Evolutionary conservation across 2,329 filamentous ascomycete genomes (phyloP), one percentile per base, ranked within the genome.

Genomic region (Aspergillaceae sp.): DNA sequence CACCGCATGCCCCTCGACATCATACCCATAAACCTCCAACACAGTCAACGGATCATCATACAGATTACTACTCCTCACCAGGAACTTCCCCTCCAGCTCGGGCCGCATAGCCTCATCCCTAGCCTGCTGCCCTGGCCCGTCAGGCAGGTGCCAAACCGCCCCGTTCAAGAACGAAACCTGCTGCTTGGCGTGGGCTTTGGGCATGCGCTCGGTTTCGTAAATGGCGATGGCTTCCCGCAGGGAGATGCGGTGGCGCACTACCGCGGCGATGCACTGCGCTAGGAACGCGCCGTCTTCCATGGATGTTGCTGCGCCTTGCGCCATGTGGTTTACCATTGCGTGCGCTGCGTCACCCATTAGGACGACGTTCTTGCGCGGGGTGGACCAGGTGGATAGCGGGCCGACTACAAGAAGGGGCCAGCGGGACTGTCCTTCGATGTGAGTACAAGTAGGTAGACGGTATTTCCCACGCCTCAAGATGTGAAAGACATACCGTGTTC

Each of bases 1-100:
- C 40, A 62, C 57, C 49, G 73, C 62, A 8, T 57, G 64, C 28
- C 48, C 46, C 49, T 73, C 70, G 0, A 70, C 66, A 57, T 75
- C 71, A 55, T 76, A 75, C 0, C 70, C 71, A 56, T 74, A 76
- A 5, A 67, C 69, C 73, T 73, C 76, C 11, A 55, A 50, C 50
- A 73, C 69, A 1, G 71, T 74, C 0, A 65, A 55, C 0, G 70
- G 71, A 54, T 75, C 72, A 42, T 65, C 72, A 71, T 71, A 75
- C 56, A 74, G 71, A 44, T 75, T 75, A 0, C 71, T 58, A 40
- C 72, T 75, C 35, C 61, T 57, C 1, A 51, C 38, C 40, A 71
- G 73, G 0, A 53, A 55, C 8, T 48, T 41, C 0, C 69, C 69
- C 9, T 67, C 56, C 0, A 69, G 65, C 47, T 75, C 72, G 0